Base-by-base conservation (phyloP, 805 yeast genomes). In the Wickerhamia fluorescens region DNA sequence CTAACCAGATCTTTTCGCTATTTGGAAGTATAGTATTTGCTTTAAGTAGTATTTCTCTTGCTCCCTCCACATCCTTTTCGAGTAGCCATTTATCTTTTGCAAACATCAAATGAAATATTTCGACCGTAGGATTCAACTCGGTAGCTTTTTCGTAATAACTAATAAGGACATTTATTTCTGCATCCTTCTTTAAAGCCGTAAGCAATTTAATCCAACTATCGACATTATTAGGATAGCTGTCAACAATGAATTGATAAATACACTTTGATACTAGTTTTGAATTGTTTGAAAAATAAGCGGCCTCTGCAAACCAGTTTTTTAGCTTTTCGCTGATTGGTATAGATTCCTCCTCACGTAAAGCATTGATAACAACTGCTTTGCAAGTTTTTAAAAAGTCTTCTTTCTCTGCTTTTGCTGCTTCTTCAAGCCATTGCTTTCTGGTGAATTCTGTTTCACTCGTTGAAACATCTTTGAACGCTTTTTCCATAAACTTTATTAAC, bases 51-150 rank as follows among this genome's bases (percentile, higher is more conserved):
- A 83, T 69, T 1, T 45, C 41, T 29, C 77, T 57, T 0, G 95
- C 81, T 3, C 59, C 68, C 1, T 47, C 54, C 1, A 68, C 42
- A 40, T 80, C 74, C 1, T 58, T 46, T 3, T 56, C 66, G 14
- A 58, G 33, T 24, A 56, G 52, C 79, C 86, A 75, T 29, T 68
- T 59, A 41, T 81, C 88, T 40, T 79, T 78, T 0, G 94, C 81
- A 45, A 73, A 84, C 75, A 78, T 72, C 29, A 85, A 51, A 53
- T 73, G 68, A 24, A 85, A 62, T 8, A 68, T 45, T 21, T 71
- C 74, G 17, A 56, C 47, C 4, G 57, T 42, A 0, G 82, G 79
- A 28, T 78, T 64, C 1, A 61, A 44, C 1, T 45, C 40, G 1
- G 78, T 61, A 1, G 88, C 75, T 35, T 56, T 51, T 24, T 75